A percentile compares a stretch with the other conserved stretches of the same genome.
phyloP scores from a whole-genome alignment of 2,329 filamentous ascomycete genomes.

The Allantophomopsis cytisporea region DNA sequence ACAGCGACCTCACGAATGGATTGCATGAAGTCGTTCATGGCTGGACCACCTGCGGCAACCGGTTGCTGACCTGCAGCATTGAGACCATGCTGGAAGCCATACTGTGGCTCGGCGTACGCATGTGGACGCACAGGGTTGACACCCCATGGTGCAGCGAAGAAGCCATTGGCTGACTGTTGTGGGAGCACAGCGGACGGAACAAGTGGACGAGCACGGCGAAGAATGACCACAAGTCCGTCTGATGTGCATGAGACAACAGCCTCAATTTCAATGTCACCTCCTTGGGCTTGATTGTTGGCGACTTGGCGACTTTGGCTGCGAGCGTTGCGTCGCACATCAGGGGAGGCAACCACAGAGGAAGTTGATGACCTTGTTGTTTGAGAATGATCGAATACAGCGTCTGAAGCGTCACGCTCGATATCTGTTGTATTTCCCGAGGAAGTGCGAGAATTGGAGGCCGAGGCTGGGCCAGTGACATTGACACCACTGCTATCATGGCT shows the following conservation, averaged over 20 bases:
- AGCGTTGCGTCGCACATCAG: slow-evolving; percentile 12
- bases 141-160: slow-evolving; percentile 75
- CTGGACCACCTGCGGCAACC: slow-evolving; percentile 34
- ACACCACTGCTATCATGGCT: background rate
- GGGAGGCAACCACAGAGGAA: slow-evolving; percentile 13
- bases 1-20: slow-evolving; percentile 75
- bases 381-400: slow-evolving; percentile 27
- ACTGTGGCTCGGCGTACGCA: slow-evolving; percentile 21
- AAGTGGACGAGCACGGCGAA: slow-evolving; percentile 59
- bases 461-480: background rate
- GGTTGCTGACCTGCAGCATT: slow-evolving; percentile 29
- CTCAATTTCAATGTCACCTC: slow-evolving; percentile 53
- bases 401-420: slow-evolving; percentile 20
- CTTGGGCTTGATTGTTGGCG: slow-evolving; percentile 10
- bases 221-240: slow-evolving; percentile 71
- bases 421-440: slow-evolving; percentile 31
- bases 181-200: slow-evolving; percentile 39
- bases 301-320: background rate
- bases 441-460: slow-evolving; percentile 13
- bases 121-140: slow-evolving; percentile 43
- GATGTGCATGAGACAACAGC: slow-evolving; percentile 88
- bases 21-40: slow-evolving; percentile 54
- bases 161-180: slow-evolving; percentile 39
- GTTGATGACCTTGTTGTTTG: slow-evolving; percentile 9
- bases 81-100: slow-evolving; percentile 25